Evolutionary conservation across 2,329 filamentous ascomycete genomes (phyloP).

Genomic region (Fusarium ambrosium): DNA sequence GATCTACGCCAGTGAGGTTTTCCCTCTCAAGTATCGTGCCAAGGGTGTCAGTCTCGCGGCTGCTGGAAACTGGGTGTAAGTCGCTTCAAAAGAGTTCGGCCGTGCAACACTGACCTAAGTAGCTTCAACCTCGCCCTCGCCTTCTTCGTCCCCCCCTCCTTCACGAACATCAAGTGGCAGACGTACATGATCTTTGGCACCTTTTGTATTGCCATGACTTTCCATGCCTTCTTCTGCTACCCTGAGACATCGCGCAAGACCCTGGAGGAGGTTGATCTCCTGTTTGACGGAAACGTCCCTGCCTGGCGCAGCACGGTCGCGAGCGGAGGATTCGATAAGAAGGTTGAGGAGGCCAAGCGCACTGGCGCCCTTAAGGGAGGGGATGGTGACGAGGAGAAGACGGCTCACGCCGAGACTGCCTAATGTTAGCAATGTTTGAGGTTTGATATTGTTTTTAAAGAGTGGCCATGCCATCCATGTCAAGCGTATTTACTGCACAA

Average conservation of each 20-base stretch:
- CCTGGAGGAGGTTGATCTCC: conserved; percentile 40
- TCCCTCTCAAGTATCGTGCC: conserved; percentile 62
- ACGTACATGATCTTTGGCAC: conserved; percentile 62
- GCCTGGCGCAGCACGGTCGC: conserved; percentile 41
- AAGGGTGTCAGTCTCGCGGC: conserved; percentile 68
- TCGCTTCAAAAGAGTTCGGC: conserved; percentile 9
- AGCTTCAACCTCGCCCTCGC: conserved; percentile 58
- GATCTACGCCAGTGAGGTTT: conserved; percentile 72
- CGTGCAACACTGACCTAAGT: neutral
- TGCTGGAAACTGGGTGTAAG: conserved; percentile 57
- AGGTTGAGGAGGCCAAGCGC: conserved; percentile 37
- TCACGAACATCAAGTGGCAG: conserved; percentile 62
- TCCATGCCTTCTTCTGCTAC: conserved; percentile 66
- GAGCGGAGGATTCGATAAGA: conserved; percentile 26
- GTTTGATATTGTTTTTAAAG: neutral
- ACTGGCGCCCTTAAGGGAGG: conserved; percentile 36
- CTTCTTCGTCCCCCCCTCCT: conserved; percentile 55
- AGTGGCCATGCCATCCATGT: neutral
- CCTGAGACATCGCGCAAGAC: conserved; percentile 63
- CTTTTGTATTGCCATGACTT: conserved; percentile 57
- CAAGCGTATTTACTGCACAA: too few relatives aligned
- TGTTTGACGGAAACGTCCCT: conserved; percentile 41
- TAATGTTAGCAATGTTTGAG: neutral
- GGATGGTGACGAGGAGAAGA: conserved; percentile 28
- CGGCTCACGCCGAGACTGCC: conserved; percentile 38